Conservation (phyloP, 208 protist genomes). For the Trypanosoma mega region DNA sequence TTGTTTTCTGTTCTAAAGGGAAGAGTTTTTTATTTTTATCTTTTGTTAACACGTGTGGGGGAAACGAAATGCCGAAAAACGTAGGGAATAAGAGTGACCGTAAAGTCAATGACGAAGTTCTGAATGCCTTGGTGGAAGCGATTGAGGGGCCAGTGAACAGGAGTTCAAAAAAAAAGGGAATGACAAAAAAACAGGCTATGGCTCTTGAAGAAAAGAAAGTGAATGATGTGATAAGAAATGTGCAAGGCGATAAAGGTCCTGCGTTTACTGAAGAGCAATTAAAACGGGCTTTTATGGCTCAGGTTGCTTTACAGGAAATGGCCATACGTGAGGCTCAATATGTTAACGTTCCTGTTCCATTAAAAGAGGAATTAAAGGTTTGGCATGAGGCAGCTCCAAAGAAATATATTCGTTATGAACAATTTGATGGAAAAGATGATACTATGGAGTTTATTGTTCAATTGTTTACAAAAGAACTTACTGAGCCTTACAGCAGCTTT, state of each 20-base stretch:
- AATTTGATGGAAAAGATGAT: slow-evolving; percentile 65
- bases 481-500: slow-evolving; percentile 99
- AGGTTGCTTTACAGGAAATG: slow-evolving; percentile 41
- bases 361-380: slow-evolving; percentile 41
- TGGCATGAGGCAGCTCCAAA: slow-evolving; percentile 72
- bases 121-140: slow-evolving; percentile 66
- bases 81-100: slow-evolving; percentile 17
- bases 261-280: slow-evolving; percentile 35
- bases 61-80: slow-evolving; percentile 28
- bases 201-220: slow-evolving; percentile 43
- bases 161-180: slow-evolving; percentile 34
- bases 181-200: slow-evolving; percentile 62
- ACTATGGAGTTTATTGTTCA: slow-evolving; percentile 91
- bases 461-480: slow-evolving; percentile 95
- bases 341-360: slow-evolving; percentile 54
- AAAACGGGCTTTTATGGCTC: slow-evolving; percentile 32
- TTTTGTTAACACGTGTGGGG: slow-evolving; percentile 8
- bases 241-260: slow-evolving; percentile 21
- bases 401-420: slow-evolving; percentile 81
- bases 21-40: slow-evolving; percentile 4
- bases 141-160: slow-evolving; percentile 40
- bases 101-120: slow-evolving; percentile 31
- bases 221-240: slow-evolving; percentile 30
- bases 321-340: slow-evolving; percentile 49
- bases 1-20: neutral